Conservation (phyloP, 139 green algal genomes). For the Closterium sp. region DNA sequence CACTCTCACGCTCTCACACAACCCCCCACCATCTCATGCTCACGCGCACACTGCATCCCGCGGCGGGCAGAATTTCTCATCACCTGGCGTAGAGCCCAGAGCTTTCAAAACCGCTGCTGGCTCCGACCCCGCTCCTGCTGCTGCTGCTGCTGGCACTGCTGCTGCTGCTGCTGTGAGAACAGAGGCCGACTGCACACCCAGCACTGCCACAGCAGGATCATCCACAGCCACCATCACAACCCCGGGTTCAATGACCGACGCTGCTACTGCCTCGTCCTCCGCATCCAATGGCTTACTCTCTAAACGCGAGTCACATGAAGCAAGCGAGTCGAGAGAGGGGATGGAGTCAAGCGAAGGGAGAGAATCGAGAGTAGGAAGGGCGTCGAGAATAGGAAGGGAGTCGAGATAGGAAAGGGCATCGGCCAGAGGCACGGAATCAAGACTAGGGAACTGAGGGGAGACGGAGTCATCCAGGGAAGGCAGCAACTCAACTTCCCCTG, state of each 20-base stretch:
- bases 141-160: not conserved
- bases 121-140: no score
- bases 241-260: no score
- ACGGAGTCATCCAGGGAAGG: not conserved
- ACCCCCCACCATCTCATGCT: not conserved
- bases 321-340: not conserved
- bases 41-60: not conserved
- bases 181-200: not conserved
- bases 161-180: not conserved
- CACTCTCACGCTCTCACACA: not conserved
- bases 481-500: not conserved
- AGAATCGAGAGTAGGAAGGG: not conserved
- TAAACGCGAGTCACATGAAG: no score
- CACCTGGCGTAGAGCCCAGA: no score
- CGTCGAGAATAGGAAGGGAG: no score
- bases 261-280: no score
- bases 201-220: not conserved
- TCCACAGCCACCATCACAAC: not conserved
- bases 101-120: not conserved
- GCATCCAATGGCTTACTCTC: no score
- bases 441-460: not conserved
- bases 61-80: not conserved
- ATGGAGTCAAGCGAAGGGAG: not conserved
- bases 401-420: not conserved
- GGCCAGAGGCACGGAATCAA: not conserved